Conservation (phyloP, 176 grass and related monocot genomes). For the Oryza nivara region DNA sequence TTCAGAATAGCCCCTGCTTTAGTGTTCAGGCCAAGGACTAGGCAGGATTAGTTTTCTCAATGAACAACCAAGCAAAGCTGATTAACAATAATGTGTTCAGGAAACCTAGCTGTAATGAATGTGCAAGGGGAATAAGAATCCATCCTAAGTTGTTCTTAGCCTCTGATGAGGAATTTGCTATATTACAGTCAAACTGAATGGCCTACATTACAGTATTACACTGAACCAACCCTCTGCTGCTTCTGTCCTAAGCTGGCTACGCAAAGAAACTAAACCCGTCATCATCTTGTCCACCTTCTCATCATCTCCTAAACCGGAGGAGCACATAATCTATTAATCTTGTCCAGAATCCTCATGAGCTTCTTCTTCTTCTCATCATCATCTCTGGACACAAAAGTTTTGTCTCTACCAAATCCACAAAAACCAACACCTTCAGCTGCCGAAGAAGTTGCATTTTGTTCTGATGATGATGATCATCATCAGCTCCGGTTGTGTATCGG, state of each 20-base stretch:
- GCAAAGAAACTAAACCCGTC: slow-evolving; percentile 10
- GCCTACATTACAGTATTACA: slow-evolving; percentile 18
- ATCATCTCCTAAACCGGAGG: slow-evolving; percentile 4
- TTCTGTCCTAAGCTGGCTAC: slow-evolving; percentile 31
- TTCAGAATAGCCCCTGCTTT: not conserved
- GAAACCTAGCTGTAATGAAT: not conserved
- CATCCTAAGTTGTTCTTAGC: slow-evolving; percentile 17
- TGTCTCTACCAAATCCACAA: not conserved
- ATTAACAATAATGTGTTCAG: not conserved
- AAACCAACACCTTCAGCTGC: not conserved
- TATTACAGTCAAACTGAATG: slow-evolving; percentile 49
- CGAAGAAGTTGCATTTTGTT: not conserved
- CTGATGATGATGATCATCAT: not conserved
- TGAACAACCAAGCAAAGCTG: not conserved
- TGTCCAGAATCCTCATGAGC: not conserved
- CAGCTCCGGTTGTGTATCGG: slow-evolving; percentile 71
- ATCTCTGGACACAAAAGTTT: not conserved
- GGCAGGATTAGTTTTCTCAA: not conserved
- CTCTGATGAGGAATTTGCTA: slow-evolving; percentile 41
- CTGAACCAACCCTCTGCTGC: not conserved
- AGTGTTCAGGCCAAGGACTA: not conserved
- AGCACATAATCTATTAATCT: slow-evolving; percentile 4
- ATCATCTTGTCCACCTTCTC: slow-evolving; percentile 5
- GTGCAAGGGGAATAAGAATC: not conserved
- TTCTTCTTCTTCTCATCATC: not conserved